phyloP scores from a whole-genome alignment of 345 rosid genomes.

The Adansonia digitata region DNA sequence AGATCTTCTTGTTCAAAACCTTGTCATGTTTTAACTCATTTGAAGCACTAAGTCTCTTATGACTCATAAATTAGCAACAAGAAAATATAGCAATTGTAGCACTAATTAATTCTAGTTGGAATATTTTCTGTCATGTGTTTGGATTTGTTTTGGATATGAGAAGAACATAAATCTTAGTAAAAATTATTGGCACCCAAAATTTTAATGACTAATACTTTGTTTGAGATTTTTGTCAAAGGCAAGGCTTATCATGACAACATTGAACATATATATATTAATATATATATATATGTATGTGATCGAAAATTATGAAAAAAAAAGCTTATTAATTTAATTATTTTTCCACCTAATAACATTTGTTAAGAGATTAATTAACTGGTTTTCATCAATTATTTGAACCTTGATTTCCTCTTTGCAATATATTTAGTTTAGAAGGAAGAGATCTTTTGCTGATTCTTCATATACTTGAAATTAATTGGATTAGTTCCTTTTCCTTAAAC shows the following conservation, averaged over 20 bases:
- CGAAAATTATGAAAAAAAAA: too few relatives aligned
- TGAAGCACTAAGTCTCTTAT: too few relatives aligned
- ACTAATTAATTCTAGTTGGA: conserved; percentile 12
- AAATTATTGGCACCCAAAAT: conserved; percentile 24
- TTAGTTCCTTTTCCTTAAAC: neutral
- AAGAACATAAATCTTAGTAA: conserved; percentile 27
- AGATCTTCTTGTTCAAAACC: conserved; percentile 22
- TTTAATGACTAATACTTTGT: conserved; percentile 8
- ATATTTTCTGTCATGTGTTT: conserved; percentile 32
- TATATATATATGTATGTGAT: too few relatives aligned
- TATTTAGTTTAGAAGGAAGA: neutral
- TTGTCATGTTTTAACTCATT: too few relatives aligned
- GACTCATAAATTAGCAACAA: neutral
- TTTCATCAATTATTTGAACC: too few relatives aligned
- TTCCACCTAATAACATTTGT: too few relatives aligned
- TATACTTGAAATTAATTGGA: neutral
- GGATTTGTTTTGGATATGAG: conserved; percentile 23
- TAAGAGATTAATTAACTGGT: too few relatives aligned
- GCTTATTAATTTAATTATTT: too few relatives aligned
- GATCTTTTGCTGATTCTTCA: neutral
- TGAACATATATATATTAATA: neutral
- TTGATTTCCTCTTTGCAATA: too few relatives aligned
- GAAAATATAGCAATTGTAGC: neutral
- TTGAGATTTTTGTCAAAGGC: too few relatives aligned
- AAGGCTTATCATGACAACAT: conserved; percentile 15